Evolutionary conservation across 1,284 basidiomycete genomes (phyloP), one percentile per base, ranked within the genome.

Genomic region (Grifola frondosa): DNA sequence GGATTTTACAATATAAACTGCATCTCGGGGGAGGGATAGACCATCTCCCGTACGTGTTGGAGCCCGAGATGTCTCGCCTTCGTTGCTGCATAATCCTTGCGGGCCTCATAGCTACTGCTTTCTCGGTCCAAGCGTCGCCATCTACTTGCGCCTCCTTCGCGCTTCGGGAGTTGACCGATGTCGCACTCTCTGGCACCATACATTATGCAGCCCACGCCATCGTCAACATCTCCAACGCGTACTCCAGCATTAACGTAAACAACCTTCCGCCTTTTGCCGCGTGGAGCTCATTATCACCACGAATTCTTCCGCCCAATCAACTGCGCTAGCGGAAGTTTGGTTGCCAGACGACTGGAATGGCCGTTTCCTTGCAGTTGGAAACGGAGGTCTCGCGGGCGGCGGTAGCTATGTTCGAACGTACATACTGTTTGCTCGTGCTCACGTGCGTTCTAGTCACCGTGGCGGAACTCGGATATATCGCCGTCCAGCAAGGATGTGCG

Each of bases 341-440:
- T 54, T 63, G 20, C 62, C 60, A 2, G 59, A 61, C 33, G 48
- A 43, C 5, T 63, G 58, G 59, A 62, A 60, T 39, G 58, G 57
- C 4, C 51, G 62, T 1, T 50, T 58, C 25, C 42, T 63, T 26
- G 57, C 53, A 10, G 36, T 61, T 9, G 61, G 60, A 6, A 60
- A 61, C 29, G 59, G 61, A 10, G 62, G 60, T 3, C 44, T 59
- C 20, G 54, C 54, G 12, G 60, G 61, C 5, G 60, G 58, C 50
- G 58, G 57, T 60, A 31, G 7, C 50, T 50, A 5, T 17, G 15
- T 15, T 23, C 37, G 28, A 30, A 29, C 16, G 12, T 20, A 5
- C 25, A 31, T 25, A 13, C 32, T 34, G 31, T 32, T 30, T 9
- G 24, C 9, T 25, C 37, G 12, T 30, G 11, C 12, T 15, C 28